Base-by-base conservation (phyloP, 2,329 filamentous ascomycete genomes). In the Ascochyta viciae-villosae region DNA sequence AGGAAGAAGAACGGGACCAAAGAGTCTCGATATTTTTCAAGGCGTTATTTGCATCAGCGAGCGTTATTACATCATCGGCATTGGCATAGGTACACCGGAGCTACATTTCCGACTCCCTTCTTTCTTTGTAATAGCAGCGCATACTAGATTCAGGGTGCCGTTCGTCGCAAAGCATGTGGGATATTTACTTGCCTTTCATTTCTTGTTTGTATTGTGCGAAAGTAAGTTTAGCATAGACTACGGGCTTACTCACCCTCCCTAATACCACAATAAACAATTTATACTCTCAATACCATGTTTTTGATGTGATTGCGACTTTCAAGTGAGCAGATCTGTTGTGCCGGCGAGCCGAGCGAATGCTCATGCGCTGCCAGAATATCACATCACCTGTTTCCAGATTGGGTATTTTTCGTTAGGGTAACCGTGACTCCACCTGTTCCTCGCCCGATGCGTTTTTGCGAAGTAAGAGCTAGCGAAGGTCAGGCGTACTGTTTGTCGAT, bases 41-140 rank as follows among this genome's bases (percentile, higher is more conserved):
- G 31, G 35, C 41, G 37, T 55, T 46, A 41, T 46, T 24, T 50
- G 52, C 52, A 55, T 55, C 46, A 55, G 41, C 41, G 52, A 50
- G 52, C 52, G 46, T 49, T 31, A 31, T 33, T 22, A 34, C 27
- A 55, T 55, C 34, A 49, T 54, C 23, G 19, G 51, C 51, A 54
- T 54, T 40, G 27, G 51, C 51, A 54, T 54, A 50, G 26, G 41
- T 26, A 45, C 16, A 38, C 34, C n/a, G 40, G 48, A 43, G 19
- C 35, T 34, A 27, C 26, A 27, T 12, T 16, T 38, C 27, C 34
- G 24, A 31, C 29, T 29, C 49, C 41, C 40, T 50, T 40, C 29
- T 41, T 43, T 54, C 52, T 54, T 54, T 50, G 46, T 55, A 50
- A 45, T 55, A 42, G 46, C 52, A 55, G 46, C 47, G 52, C 52